Evolutionary conservation across 345 rosid genomes (phyloP).

Genomic region (Mercurialis annua): DNA sequence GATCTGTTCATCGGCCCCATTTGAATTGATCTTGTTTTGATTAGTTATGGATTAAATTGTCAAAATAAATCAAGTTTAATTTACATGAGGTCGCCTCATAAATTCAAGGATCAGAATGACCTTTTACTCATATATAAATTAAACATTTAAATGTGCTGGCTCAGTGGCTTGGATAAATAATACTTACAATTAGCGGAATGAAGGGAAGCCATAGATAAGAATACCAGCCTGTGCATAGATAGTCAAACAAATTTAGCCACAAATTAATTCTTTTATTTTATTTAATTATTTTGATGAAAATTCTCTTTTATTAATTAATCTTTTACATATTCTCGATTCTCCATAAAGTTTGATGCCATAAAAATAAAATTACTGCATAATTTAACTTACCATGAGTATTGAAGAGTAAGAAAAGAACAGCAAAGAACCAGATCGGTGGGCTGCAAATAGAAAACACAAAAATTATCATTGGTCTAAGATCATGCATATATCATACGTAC

Average conservation of each 20-base stretch:
- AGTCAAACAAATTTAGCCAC: background rate
- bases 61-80: background rate
- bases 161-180: background rate
- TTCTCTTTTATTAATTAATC: background rate
- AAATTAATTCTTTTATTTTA: background rate
- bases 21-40: background rate
- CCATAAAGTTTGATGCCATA: no score
- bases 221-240: conserved; percentile 24
- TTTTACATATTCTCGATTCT: no score
- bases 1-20: background rate
- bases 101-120: no score
- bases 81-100: no score
- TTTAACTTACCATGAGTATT: conserved; percentile 32
- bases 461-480: no score
- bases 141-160: no score
- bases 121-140: no score
- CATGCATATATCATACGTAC: no score
- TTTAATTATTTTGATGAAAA: background rate
- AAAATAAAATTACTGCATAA: background rate
- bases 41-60: background rate
- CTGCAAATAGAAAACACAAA: conserved; percentile 16
- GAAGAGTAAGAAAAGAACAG: conserved; percentile 33
- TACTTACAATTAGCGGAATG: conserved; percentile 35
- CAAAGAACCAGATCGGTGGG: conserved; percentile 37
- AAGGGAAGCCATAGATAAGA: conserved; percentile 40